These are phyloP conservation scores for Panicum virgatum DNA, from an alignment of 202 grass and related monocot species.

Conservation along the genomic window DNA sequence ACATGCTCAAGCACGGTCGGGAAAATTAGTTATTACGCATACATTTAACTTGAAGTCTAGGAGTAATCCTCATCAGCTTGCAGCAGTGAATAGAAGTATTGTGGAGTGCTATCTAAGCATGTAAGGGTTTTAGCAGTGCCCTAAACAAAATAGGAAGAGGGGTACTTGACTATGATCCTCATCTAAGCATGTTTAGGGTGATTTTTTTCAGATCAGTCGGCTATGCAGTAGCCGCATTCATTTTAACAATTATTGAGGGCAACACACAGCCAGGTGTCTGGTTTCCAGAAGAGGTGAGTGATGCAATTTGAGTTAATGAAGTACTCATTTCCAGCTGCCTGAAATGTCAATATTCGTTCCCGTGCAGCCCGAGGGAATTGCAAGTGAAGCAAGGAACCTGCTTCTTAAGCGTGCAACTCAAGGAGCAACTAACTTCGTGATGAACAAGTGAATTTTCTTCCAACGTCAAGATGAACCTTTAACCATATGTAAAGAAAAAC, in stretches of 20 bases:
- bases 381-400: constrained; percentile 77
- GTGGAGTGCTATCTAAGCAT: no score
- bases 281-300: constrained; percentile 30
- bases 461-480: not conserved
- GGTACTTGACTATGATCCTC: no score
- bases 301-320: not conserved
- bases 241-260: constrained; percentile 56
- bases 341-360: constrained; percentile 10
- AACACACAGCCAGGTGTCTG: constrained; percentile 81
- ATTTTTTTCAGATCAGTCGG: constrained; percentile 52
- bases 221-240: constrained; percentile 44
- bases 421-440: constrained; percentile 69
- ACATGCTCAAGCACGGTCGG: no score
- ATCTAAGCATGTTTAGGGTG: not conserved
- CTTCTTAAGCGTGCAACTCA: constrained; percentile 74
- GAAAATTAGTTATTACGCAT: no score
- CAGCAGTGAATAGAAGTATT: no score
- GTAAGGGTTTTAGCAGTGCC: not conserved
- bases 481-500: no score
- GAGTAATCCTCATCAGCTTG: no score
- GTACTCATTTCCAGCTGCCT: not conserved
- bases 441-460: constrained; percentile 63
- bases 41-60: no score
- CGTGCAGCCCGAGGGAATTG: constrained; percentile 76
- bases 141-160: not conserved